These are phyloP conservation scores for Stylosanthes scabra DNA, from an alignment of 331 rosid species.

Conservation along the genomic window DNA sequence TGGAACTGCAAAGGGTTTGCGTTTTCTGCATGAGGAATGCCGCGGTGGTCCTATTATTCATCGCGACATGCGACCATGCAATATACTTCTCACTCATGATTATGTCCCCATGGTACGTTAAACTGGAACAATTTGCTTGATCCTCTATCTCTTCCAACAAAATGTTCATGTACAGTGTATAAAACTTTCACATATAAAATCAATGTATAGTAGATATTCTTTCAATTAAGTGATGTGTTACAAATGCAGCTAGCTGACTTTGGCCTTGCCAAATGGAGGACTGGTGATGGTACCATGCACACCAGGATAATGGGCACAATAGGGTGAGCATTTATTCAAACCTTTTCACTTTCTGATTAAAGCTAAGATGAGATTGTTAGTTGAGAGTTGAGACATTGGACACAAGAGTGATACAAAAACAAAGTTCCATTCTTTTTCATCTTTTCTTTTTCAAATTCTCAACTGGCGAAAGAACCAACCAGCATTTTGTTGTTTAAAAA, in stretches of 20 bases:
- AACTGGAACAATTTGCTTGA: conserved; percentile 1
- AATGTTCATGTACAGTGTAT: no score
- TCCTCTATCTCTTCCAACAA: not conserved
- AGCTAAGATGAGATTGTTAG: no score
- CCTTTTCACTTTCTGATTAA: not conserved
- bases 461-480: no score
- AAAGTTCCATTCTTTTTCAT: no score
- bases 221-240: conserved; percentile 30
- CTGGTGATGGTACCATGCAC: conserved; percentile 52
- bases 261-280: conserved; percentile 87
- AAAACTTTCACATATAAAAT: no score
- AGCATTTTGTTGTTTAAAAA: no score
- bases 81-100: conserved; percentile 87
- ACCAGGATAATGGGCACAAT: conserved; percentile 87
- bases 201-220: not conserved
- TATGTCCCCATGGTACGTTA: conserved; percentile 80
- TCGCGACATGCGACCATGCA: conserved; percentile 88
- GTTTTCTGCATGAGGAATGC: conserved; percentile 91
- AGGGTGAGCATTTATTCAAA: conserved; percentile 59
- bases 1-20: conserved; percentile 89
- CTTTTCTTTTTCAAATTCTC: no score
- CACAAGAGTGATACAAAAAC: no score
- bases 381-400: no score
- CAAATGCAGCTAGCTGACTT: conserved; percentile 77
- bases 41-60: conserved; percentile 93